Evolutionary conservation across 1,284 basidiomycete species (phyloP), one percentile per base, ranked within the genome.

Genomic region (Tremellales sp.): DNA sequence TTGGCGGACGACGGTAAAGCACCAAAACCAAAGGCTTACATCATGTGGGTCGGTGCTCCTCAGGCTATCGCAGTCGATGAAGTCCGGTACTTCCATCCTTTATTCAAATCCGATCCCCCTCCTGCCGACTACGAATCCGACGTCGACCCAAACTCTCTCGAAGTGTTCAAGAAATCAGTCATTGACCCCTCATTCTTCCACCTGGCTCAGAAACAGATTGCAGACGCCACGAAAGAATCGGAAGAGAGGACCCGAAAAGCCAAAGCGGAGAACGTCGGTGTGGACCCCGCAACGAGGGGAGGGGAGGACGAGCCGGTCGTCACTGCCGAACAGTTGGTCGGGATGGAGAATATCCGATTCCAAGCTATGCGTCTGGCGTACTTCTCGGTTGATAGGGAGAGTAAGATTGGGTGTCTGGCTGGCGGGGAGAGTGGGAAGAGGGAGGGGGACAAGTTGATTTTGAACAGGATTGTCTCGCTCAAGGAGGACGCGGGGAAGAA

Each of bases 1-100:
- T 77, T 92, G 25, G 91, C 97, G 71, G 82, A 89, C 58, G 80
- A 79, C 10, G 68, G 67, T 15, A 67, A 64, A 27, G 72, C 78
- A 25, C 85, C 83, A 72, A 97, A 97, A 71, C 87, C 92, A 26
- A 96, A 97, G 72, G 86, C 92, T 13, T 98, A 86, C 77, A 91
- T 99, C 67, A 96, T 98, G 70, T 99, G 96, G 96, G 89, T 98
- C 15, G 91, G 89, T 39, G 85, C 89, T 59, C 87, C 93, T 64
- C 78, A 81, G 11, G 76, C 84, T 5, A 85, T 97, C 37, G 75
- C 77, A 43, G 79, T 98, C 57, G 84, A 91, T 68, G 91, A 99
- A 76, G 89, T 87, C 35, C 84, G 92, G 45, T 82, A 97, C 65
- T 97, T 97, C 80, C 82, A 91, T 68, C 86, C 85, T 35, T 78